Base-by-base conservation (phyloP, 2,329 filamentous ascomycete species). In the Chaetomium sp. region DNA sequence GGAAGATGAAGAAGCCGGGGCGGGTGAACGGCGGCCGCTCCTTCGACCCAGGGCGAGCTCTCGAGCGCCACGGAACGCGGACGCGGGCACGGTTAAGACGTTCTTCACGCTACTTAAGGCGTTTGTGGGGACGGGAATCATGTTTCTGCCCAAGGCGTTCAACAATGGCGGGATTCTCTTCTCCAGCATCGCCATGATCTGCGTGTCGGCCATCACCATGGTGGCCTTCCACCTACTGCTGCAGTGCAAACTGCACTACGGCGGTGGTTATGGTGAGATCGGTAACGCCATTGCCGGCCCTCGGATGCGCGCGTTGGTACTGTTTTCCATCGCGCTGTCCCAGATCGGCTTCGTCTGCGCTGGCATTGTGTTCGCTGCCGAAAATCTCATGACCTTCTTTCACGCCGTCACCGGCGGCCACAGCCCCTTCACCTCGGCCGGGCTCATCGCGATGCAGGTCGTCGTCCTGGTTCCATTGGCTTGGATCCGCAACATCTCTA, bases 81-180 rank as follows among this genome's bases (percentile, higher is more conserved):
- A 87, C 64, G 85, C 87, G 1, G 79, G 80, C 52, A 85, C 80
- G n/a, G 71, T 79, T 41, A 87, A 88, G 72, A 85, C 87, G 0
- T 91, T 91, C 70, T 89, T 90, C 68, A 91, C 87, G 0, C 74
- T 90, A 8, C 74, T 91, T 51, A 91, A 91, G 69, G 87, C 87
- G 1, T 91, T 91, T 64, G 80, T 91, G 52, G 87, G 87, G 48
- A 91, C 87, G 0, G 87, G 87, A 58, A 90, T 91, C 68, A 89
- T 91, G 83, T 91, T 91, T 66, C 69, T 91, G 45, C 87, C 87
- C 47, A 90, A 89, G 66, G 87, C 87, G 0, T 91, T 90, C 71
- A 82, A 82, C 65, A 91, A 91, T 61, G 87, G 87, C 38, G 87
- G 87, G 32, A 84, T 91, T 51, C 73, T 89, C 9, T 91, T 91